A percentile compares a stretch with the other conserved stretches of the same genome.
Conservation (phyloP, 2,329 filamentous ascomycete genomes). For the Diaporthe ilicicola region DNA sequence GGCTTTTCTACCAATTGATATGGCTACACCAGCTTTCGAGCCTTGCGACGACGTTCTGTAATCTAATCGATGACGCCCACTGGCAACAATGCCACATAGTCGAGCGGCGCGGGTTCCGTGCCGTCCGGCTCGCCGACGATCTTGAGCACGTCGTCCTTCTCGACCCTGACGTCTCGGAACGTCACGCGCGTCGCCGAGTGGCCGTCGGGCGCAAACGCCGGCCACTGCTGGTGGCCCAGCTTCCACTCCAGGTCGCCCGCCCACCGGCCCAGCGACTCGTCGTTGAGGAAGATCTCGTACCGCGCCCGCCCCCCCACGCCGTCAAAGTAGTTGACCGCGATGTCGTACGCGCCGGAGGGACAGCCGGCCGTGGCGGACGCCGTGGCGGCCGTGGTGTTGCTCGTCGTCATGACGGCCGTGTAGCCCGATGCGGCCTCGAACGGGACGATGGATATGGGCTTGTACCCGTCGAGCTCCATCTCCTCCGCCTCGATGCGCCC, state of each 20-base stretch:
- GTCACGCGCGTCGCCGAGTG: slow-evolving; percentile 71
- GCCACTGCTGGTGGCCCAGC: slow-evolving; percentile 66
- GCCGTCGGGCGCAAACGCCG: slow-evolving; percentile 64
- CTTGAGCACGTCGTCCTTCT: slow-evolving; percentile 60
- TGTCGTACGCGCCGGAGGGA: slow-evolving; percentile 63
- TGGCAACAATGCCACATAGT: slow-evolving; percentile 72
- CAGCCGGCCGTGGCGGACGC: slow-evolving; percentile 57
- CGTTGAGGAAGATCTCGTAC: slow-evolving; percentile 64
- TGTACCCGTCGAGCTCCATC: slow-evolving; percentile 69
- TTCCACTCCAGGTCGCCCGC: slow-evolving; percentile 65
- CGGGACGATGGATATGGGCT: slow-evolving; percentile 60
- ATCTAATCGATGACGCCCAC: slow-evolving; percentile 62
- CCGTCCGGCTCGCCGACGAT: slow-evolving; percentile 68
- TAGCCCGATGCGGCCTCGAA: slow-evolving; percentile 67
- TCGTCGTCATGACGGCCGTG: slow-evolving; percentile 62
- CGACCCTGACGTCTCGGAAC: slow-evolving; percentile 59
- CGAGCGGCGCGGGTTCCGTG: slow-evolving; percentile 69
- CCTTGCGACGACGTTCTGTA: neutral
- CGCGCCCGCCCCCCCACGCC: slow-evolving; percentile 63
- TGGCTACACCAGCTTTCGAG: neutral
- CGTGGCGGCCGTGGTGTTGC: slow-evolving; percentile 59
- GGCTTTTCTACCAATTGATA: neutral
- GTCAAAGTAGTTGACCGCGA: slow-evolving; percentile 75
- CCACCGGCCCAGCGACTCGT: slow-evolving; percentile 64
- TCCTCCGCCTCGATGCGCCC: slow-evolving; percentile 75